Evolutionary conservation across 352 stramenopile species (phyloP).

Genomic region (Phytophthora syringae): DNA sequence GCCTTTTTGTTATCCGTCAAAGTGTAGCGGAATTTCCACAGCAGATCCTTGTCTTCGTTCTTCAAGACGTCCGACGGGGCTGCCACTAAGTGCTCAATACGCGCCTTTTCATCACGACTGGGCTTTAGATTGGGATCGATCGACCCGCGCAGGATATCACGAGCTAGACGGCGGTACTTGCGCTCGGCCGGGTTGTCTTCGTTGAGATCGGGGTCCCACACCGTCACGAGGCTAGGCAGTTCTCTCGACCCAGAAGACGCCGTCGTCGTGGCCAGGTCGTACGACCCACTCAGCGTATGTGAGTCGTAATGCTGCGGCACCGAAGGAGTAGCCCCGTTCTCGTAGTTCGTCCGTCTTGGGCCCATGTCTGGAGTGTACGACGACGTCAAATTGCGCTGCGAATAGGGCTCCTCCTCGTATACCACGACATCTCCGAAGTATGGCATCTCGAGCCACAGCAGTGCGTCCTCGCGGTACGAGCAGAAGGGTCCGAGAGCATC

Average conservation of each 20-base stretch:
- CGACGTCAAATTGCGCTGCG: slow-evolving; percentile 64
- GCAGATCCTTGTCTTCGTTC: slow-evolving; percentile 92
- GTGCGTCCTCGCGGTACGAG: slow-evolving; percentile 78
- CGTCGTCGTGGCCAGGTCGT: slow-evolving; percentile 43
- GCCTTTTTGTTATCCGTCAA: slow-evolving; percentile 95
- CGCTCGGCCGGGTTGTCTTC: slow-evolving; percentile 95
- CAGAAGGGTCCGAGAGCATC: slow-evolving; percentile 82
- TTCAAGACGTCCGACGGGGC: slow-evolving; percentile 94
- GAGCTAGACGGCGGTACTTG: slow-evolving; percentile 98
- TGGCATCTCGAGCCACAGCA: slow-evolving; percentile 91
- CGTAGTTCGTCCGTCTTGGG: slow-evolving; percentile 45
- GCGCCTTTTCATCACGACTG: slow-evolving; percentile 93
- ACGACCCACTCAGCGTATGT: slow-evolving; percentile 55
- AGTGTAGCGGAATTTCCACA: slow-evolving; percentile 98
- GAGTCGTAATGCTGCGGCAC: slow-evolving; percentile 42
- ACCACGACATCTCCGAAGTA: slow-evolving; percentile 93
- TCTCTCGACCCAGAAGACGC: slow-evolving; percentile 42
- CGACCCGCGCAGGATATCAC: slow-evolving; percentile 95
- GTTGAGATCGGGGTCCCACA: slow-evolving; percentile 88
- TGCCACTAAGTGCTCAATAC: slow-evolving; percentile 93
- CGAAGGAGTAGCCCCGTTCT: slow-evolving; percentile 28
- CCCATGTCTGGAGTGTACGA: slow-evolving; percentile 62
- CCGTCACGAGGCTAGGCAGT: slow-evolving; percentile 62
- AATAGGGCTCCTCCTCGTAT: slow-evolving; percentile 93
- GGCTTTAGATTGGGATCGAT: slow-evolving; percentile 98